Evolutionary conservation across 139 green algal species (phyloP).

Genomic region (Pycnococcus provasolii): DNA sequence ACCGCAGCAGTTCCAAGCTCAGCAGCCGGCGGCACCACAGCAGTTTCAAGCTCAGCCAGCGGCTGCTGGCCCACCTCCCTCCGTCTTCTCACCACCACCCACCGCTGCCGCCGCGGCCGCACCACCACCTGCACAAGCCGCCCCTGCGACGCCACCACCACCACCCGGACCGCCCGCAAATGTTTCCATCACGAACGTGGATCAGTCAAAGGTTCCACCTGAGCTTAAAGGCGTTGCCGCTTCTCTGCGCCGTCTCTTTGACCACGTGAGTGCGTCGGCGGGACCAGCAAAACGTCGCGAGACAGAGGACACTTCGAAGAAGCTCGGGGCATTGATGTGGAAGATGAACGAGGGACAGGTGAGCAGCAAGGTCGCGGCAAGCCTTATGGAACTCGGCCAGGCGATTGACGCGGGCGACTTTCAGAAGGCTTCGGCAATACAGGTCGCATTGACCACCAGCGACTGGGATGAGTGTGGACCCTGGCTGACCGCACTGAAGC

Average conservation of each 20-base stretch:
- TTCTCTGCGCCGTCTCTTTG: constrained; percentile 58
- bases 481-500: constrained; percentile 88
- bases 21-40: constrained; percentile 7
- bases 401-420: constrained; percentile 71
- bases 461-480: constrained; percentile 87
- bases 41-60: constrained; percentile 16
- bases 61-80: neutral
- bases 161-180: constrained; percentile 58
- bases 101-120: constrained; percentile 13
- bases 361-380: constrained; percentile 45
- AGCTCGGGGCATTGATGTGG: constrained; percentile 80
- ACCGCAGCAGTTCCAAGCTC: constrained; percentile 17
- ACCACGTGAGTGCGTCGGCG: constrained; percentile 14
- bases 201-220: constrained; percentile 25
- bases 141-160: constrained; percentile 36
- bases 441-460: constrained; percentile 76
- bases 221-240: constrained; percentile 52
- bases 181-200: constrained; percentile 51
- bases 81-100: constrained; percentile 8
- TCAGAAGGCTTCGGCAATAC: constrained; percentile 49
- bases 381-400: constrained; percentile 64
- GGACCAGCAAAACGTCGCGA: constrained; percentile 67
- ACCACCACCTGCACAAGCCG: constrained; percentile 4
- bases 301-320: constrained; percentile 86
- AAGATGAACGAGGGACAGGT: constrained; percentile 71